Conservation (phyloP, 495 filamentous ascomycete genomes). For the Apiosordaria backusii region DNA sequence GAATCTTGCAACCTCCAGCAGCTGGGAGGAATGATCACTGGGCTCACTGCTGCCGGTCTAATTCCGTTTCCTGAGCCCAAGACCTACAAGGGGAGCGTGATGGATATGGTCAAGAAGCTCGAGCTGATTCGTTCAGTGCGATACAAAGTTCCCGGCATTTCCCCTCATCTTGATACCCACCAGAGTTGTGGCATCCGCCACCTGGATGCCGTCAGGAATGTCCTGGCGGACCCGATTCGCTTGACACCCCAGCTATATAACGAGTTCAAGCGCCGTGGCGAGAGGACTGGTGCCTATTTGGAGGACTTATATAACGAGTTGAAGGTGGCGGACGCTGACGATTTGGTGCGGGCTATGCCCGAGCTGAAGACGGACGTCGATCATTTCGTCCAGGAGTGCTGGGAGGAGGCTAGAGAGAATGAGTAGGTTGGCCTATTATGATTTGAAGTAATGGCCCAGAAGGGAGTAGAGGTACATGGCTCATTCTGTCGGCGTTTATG, state of each 20-base stretch:
- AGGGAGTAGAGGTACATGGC: too few relatives aligned
- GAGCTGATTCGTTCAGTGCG: constrained; percentile 13
- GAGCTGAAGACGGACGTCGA: neutral
- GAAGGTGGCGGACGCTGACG: neutral
- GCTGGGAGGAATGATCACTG: constrained; percentile 22
- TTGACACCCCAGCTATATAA: constrained; percentile 1
- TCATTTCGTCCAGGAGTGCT: too few relatives aligned
- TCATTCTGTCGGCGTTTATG: too few relatives aligned
- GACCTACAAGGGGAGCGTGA: constrained; percentile 18
- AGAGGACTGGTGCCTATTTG: constrained; percentile 14
- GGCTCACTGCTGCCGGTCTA: constrained; percentile 8
- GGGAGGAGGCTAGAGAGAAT: too few relatives aligned
- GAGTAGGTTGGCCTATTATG: too few relatives aligned
- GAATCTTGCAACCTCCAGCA: constrained; percentile 21
- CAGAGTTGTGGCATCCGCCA: constrained; percentile 21
- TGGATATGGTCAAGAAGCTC: constrained; percentile 10
- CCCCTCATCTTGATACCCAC: constrained; percentile 20
- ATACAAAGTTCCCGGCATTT: constrained; percentile 17
- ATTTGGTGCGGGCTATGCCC: neutral
- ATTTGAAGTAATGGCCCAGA: too few relatives aligned
- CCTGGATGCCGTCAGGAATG: constrained; percentile 6
- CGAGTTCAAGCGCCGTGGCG: constrained; percentile 14
- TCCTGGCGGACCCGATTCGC: neutral
- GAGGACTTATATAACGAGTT: constrained; percentile 9
- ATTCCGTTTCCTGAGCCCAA: constrained; percentile 13